These are phyloP conservation scores for Boletus sensibilis DNA, from an alignment of 768 basidiomycete genomes.

Conservation along the genomic window DNA sequence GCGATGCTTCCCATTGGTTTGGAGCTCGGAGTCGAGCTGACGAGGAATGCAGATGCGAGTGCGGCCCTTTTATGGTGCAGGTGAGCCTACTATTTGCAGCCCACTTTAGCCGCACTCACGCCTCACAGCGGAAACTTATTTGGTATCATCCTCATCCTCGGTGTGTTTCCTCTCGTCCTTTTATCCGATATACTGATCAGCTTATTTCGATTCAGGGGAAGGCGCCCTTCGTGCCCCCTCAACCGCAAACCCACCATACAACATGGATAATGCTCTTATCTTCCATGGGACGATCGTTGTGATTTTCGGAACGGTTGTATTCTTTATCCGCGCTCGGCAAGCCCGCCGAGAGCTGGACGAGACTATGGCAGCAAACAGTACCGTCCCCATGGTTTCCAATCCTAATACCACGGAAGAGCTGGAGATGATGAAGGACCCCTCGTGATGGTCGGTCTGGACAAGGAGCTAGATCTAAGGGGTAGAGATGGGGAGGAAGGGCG, in stretches of 20 bases:
- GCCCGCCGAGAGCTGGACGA: conserved; percentile 63
- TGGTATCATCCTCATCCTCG: conserved; percentile 58
- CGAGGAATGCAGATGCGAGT: conserved; percentile 75
- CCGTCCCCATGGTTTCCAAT: not conserved
- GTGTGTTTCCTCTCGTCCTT: conserved; percentile 38
- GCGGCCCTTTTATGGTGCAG: conserved; percentile 74
- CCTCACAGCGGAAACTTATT: conserved; percentile 59
- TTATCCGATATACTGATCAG: not conserved
- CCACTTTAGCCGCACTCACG: not conserved
- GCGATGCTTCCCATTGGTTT: conserved; percentile 73
- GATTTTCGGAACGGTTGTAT: conserved; percentile 39
- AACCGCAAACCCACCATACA: conserved; percentile 64
- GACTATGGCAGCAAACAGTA: conserved; percentile 35
- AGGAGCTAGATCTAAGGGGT: not conserved
- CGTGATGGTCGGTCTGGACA: not conserved
- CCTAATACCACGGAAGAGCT: not conserved
- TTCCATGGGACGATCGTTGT: conserved; percentile 59
- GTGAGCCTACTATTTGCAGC: conserved; percentile 39
- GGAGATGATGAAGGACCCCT: not conserved
- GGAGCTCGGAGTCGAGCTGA: conserved; percentile 78
- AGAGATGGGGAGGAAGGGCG: not conserved
- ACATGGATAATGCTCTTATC: conserved; percentile 68
- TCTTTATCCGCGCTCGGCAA: conserved; percentile 60
- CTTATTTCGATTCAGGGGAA: conserved; percentile 42
- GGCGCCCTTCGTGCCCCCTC: conserved; percentile 64